These are phyloP conservation scores for Chlamydomonas sp. DNA, from an alignment of 139 green algal genomes.

Conservation along the genomic window DNA sequence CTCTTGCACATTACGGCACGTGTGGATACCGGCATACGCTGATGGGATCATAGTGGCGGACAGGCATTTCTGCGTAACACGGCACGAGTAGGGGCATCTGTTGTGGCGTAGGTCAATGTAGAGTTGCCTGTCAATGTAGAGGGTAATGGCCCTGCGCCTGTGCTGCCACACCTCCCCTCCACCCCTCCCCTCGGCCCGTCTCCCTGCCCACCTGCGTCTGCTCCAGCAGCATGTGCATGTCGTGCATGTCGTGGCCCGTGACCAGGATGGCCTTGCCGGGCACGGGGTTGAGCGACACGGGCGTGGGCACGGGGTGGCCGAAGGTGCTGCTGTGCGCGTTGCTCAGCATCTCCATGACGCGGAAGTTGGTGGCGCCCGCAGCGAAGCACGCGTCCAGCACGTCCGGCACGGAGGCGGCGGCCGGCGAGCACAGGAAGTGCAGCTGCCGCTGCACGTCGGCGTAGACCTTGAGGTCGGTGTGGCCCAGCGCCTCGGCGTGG, in stretches of 20 bases:
- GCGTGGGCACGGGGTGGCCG: conserved; percentile 64
- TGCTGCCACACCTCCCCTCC: too few relatives aligned
- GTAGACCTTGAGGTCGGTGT: conserved; percentile 47
- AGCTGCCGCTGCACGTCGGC: conserved; percentile 50
- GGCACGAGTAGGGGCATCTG: too few relatives aligned
- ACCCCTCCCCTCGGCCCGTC: too few relatives aligned
- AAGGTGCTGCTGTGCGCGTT: conserved; percentile 68
- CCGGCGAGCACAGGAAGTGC: conserved; percentile 48
- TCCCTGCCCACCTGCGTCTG: too few relatives aligned
- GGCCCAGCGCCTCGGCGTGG: conserved; percentile 64
- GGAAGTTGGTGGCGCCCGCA: conserved; percentile 65
- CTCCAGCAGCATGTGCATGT: conserved; percentile 73
- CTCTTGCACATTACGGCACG: too few relatives aligned
- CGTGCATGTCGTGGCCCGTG: conserved; percentile 81
- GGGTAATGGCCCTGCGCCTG: too few relatives aligned
- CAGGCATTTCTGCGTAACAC: too few relatives aligned
- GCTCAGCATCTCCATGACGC: conserved; percentile 69
- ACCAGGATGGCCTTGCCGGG: conserved; percentile 79
- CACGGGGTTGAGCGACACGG: conserved; percentile 65
- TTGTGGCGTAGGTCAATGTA: too few relatives aligned
- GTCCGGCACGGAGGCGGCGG: conserved; percentile 36
- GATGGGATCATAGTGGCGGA: too few relatives aligned
- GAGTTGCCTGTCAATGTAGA: too few relatives aligned
- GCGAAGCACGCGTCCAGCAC: conserved; percentile 62
- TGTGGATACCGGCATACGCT: too few relatives aligned